A percentile compares a stretch with the other conserved stretches of the same genome.
phyloP scores from a whole-genome alignment of 495 filamentous ascomycete genomes.

The Cladorrhinum samala region DNA sequence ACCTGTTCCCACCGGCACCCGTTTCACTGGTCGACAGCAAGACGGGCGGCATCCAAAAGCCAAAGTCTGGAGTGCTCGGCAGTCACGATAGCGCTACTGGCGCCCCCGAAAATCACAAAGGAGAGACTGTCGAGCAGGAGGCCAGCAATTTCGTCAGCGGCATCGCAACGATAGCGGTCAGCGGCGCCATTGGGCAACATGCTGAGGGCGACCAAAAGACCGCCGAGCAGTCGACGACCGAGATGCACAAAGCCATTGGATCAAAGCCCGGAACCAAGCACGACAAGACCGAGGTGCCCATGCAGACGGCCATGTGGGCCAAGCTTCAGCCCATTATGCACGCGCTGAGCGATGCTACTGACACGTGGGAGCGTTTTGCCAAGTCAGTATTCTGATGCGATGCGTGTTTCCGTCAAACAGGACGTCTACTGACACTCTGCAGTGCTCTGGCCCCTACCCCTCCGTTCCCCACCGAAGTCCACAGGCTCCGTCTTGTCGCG shows the following conservation, averaged over 20 bases:
- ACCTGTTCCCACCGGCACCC: constrained; percentile 71
- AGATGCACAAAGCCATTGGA: constrained; percentile 46
- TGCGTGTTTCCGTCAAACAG: not conserved
- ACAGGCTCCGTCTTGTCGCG: constrained; percentile 57
- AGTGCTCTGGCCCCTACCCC: constrained; percentile 71
- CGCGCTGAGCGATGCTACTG: constrained; percentile 62
- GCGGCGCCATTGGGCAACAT: constrained; percentile 69
- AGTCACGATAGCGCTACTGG: constrained; percentile 76
- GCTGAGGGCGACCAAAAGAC: constrained; percentile 46
- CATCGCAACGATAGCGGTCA: constrained; percentile 66
- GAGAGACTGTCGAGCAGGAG: constrained; percentile 82
- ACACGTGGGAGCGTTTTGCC: constrained; percentile 72
- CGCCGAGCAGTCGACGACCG: constrained; percentile 39
- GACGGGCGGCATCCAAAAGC: constrained; percentile 62
- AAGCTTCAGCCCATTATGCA: constrained; percentile 76
- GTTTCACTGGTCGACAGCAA: constrained; percentile 56
- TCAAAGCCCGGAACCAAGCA: constrained; percentile 45
- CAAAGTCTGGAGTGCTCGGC: constrained; percentile 62
- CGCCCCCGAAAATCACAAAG: constrained; percentile 76
- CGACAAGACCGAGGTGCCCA: constrained; percentile 80
- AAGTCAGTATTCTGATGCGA: constrained; percentile 49
- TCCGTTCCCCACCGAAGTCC: constrained; percentile 61
- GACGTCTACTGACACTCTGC: constrained; percentile 2
- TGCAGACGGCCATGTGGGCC: constrained; percentile 71
- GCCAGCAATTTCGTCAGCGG: constrained; percentile 75